Evolutionary conservation across 2,329 filamentous ascomycete genomes (phyloP).

Genomic region (Teratosphaeria destructans): DNA sequence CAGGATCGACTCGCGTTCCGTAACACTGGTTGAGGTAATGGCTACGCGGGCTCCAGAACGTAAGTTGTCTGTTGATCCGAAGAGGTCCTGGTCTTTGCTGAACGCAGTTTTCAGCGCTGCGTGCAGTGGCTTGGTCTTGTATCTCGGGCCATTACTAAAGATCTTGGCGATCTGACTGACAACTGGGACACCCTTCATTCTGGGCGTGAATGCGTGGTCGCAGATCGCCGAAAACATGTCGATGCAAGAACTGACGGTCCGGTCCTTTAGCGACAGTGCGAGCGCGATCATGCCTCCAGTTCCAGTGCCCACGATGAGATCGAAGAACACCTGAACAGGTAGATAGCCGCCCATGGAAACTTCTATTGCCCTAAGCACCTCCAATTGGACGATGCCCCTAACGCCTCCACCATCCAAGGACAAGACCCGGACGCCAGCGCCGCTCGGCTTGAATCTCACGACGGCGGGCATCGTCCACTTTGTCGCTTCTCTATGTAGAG

Average conservation of each 20-base stretch:
- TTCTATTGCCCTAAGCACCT: conserved; percentile 34
- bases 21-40: conserved; percentile 32
- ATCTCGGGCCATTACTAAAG: conserved; percentile 20
- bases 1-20: conserved; percentile 31
- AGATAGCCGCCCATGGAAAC: conserved; percentile 28
- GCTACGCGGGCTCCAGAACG: conserved; percentile 29
- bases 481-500: conserved; percentile 22
- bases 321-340: conserved; percentile 38
- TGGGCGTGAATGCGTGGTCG: conserved; percentile 32
- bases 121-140: conserved; percentile 25
- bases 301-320: conserved; percentile 38
- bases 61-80: conserved; percentile 14
- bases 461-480: conserved; percentile 26
- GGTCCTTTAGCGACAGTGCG: conserved; percentile 30
- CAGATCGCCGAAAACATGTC: conserved; percentile 30
- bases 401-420: conserved; percentile 34
- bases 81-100: conserved; percentile 22
- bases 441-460: conserved; percentile 19
- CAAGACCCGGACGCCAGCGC: conserved; percentile 20
- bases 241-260: conserved; percentile 30
- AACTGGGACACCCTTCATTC: conserved; percentile 26
- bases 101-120: conserved; percentile 31
- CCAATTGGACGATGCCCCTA: conserved; percentile 36
- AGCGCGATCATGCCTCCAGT: conserved; percentile 38
- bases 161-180: conserved; percentile 22